Conservation (phyloP, 306 rosid genomes). For the Potentilla sterilis region DNA sequence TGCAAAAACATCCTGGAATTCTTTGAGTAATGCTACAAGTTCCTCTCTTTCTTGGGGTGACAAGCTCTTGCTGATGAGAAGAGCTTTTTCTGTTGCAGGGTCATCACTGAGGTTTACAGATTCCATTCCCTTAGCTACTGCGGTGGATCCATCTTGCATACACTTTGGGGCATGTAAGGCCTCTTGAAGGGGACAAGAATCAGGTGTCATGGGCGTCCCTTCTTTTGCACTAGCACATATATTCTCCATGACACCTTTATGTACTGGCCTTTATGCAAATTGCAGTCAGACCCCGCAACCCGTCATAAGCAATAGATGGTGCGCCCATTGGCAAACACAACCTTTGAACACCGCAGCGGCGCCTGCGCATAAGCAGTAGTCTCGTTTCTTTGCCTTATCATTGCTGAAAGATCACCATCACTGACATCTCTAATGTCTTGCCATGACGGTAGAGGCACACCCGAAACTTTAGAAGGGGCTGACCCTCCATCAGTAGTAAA, state of each 20-base stretch:
- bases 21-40: too few relatives aligned
- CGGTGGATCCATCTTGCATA: neutral
- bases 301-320: neutral
- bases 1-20: neutral
- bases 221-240: neutral
- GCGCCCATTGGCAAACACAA: neutral
- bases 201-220: neutral
- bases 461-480: too few relatives aligned
- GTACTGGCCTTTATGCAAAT: neutral
- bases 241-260: neutral
- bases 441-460: too few relatives aligned
- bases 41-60: neutral
- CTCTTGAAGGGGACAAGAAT: neutral
- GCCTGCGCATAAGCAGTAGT: neutral
- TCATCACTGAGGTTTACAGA: neutral
- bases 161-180: neutral
- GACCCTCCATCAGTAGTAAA: neutral
- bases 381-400: neutral
- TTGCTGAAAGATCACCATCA: neutral
- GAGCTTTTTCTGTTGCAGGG: too few relatives aligned
- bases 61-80: too few relatives aligned
- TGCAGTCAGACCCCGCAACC: neutral
- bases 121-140: neutral
- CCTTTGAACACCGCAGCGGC: accelerated
- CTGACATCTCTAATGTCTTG: too few relatives aligned